phyloP scores from a whole-genome alignment of 2,329 filamentous ascomycete genomes.

The Nigrograna mackinnonii region DNA sequence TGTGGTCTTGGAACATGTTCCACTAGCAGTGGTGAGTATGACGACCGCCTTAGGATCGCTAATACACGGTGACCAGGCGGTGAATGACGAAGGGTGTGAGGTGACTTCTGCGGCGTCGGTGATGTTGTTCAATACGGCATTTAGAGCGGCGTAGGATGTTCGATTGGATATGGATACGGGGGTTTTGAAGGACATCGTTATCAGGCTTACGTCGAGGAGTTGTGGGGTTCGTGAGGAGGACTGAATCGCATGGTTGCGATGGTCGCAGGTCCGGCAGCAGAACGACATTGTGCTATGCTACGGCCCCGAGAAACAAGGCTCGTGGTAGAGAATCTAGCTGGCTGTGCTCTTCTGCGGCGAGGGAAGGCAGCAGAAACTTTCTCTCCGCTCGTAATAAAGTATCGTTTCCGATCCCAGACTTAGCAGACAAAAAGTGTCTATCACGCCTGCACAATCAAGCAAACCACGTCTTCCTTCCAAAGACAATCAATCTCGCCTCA shows the following conservation, averaged over 20 bases:
- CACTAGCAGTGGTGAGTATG: conserved; percentile 25
- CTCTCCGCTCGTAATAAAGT: too few species aligned
- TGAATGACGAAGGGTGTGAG: conserved; percentile 26
- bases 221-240: conserved; percentile 11
- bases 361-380: too few species aligned
- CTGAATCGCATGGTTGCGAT: conserved; percentile 24
- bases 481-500: too few species aligned
- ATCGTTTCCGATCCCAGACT: too few species aligned
- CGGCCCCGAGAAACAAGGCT: too few species aligned
- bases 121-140: conserved; percentile 28
- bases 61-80: conserved; percentile 29
- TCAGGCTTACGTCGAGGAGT: conserved; percentile 24
- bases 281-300: conserved; percentile 18
- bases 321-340: too few species aligned
- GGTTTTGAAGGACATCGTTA: conserved; percentile 26
- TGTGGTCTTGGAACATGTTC: conserved; percentile 16
- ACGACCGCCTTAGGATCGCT: conserved; percentile 16
- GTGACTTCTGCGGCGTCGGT: conserved; percentile 24
- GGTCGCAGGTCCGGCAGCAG: conserved; percentile 31
- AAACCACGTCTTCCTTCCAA: too few species aligned
- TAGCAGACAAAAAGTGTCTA: too few species aligned
- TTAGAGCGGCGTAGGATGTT: conserved; percentile 16
- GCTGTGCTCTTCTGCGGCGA: too few species aligned
- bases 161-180: conserved; percentile 9
- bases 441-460: too few species aligned